Percentiles rank a stretch among this genome's conserved stretches.
These are phyloP conservation scores for Cetradonia linearis DNA, from an alignment of 495 filamentous ascomycete genomes.

Conservation along the genomic window DNA sequence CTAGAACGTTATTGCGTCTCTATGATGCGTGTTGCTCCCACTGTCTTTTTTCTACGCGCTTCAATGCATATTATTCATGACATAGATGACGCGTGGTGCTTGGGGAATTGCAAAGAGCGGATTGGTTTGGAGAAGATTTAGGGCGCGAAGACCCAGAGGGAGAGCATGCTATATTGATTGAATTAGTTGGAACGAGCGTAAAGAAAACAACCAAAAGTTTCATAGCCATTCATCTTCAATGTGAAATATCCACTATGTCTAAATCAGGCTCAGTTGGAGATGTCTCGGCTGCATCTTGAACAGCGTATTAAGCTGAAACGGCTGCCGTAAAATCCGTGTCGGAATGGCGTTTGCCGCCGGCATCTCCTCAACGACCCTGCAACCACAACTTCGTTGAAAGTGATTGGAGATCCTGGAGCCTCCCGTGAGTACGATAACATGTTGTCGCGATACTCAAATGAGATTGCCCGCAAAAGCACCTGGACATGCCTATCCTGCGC, in stretches of 20 bases:
- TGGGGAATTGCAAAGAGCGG: slow-evolving; percentile 3
- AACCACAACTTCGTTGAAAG: not conserved
- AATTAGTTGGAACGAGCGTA: not conserved
- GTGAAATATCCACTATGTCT: too few species aligned
- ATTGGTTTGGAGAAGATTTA: slow-evolving; percentile 3
- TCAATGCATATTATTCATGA: slow-evolving; percentile 8
- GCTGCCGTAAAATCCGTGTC: slow-evolving; percentile 1
- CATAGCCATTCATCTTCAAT: not conserved
- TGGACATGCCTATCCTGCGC: slow-evolving; percentile 33
- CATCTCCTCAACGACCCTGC: not conserved
- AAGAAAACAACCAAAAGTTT: not conserved
- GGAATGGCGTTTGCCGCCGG: not conserved
- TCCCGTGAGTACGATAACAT: slow-evolving; percentile 22
- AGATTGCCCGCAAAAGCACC: slow-evolving; percentile 37
- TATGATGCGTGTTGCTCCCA: not conserved
- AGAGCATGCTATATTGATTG: not conserved
- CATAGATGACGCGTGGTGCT: slow-evolving; percentile 2
- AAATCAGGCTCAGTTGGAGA: not conserved
- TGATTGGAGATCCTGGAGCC: not conserved
- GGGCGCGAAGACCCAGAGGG: not conserved
- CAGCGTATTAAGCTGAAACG: slow-evolving; percentile 2
- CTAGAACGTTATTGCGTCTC: not conserved
- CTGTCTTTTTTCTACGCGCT: slow-evolving; percentile 4
- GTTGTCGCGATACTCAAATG: slow-evolving; percentile 42
- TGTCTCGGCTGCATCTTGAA: not conserved